Evolutionary conservation across 2,329 filamentous ascomycete genomes (phyloP).

Genomic region (Exophiala sp.): DNA sequence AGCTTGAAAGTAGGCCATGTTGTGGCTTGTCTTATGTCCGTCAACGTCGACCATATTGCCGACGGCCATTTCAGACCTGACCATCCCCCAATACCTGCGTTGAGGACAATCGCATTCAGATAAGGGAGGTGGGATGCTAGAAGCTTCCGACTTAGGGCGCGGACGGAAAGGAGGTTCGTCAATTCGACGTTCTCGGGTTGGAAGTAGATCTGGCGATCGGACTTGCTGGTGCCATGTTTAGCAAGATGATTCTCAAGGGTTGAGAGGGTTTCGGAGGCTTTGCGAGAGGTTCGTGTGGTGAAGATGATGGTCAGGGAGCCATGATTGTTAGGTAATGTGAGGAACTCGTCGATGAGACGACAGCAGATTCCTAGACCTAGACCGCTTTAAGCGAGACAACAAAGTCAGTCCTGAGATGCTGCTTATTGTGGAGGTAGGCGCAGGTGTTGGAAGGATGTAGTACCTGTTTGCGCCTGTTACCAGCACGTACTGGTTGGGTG

Average conservation of each 20-base stretch:
- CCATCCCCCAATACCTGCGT: slow-evolving; percentile 88
- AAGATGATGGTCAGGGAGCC: slow-evolving; percentile 72
- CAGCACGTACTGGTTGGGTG: slow-evolving; percentile 49
- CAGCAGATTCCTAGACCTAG: slow-evolving; percentile 80
- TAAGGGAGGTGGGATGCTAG: slow-evolving; percentile 55
- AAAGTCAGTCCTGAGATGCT: background rate
- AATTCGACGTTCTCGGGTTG: slow-evolving; percentile 58
- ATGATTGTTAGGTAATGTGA: slow-evolving; percentile 47
- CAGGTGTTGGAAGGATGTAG: background rate
- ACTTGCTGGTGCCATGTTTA: slow-evolving; percentile 27
- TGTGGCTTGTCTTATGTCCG: slow-evolving; percentile 62
- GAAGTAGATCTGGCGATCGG: slow-evolving; percentile 47
- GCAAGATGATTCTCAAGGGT: slow-evolving; percentile 49
- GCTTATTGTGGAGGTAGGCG: background rate
- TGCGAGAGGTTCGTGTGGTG: slow-evolving; percentile 72
- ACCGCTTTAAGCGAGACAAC: slow-evolving; percentile 56
- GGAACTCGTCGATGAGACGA: slow-evolving; percentile 86
- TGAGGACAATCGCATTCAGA: slow-evolving; percentile 76
- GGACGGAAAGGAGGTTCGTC: slow-evolving; percentile 53
- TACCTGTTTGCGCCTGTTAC: slow-evolving; percentile 86
- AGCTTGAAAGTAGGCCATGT: slow-evolving; percentile 79
- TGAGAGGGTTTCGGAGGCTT: slow-evolving; percentile 69
- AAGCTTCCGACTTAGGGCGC: slow-evolving; percentile 51
- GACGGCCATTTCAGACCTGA: slow-evolving; percentile 67
- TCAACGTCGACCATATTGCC: slow-evolving; percentile 56